These are phyloP conservation scores for Macrophomina phaseolina DNA, from an alignment of 2,329 filamentous ascomycete species.

Conservation along the genomic window DNA sequence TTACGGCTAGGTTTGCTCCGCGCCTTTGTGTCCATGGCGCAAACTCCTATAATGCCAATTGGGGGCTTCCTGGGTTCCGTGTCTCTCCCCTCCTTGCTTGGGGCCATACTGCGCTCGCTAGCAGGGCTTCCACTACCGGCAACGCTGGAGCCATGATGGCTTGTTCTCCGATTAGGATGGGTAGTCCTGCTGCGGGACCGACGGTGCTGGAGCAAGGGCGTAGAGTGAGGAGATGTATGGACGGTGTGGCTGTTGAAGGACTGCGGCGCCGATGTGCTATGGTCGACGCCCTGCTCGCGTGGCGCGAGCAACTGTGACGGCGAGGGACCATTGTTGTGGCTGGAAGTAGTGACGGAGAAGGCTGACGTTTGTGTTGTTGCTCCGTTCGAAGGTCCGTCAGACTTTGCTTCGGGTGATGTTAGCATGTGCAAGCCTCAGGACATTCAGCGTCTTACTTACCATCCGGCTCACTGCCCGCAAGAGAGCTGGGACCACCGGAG, in stretches of 20 bases:
- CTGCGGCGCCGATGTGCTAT: slow-evolving; percentile 15
- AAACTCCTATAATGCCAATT: slow-evolving; percentile 82
- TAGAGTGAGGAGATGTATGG: background rate
- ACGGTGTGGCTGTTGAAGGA: slow-evolving; percentile 4
- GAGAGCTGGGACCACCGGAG: slow-evolving; percentile 54
- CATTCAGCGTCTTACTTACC: slow-evolving; percentile 35
- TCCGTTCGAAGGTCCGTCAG: slow-evolving; percentile 35
- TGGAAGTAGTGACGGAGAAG: slow-evolving; percentile 51
- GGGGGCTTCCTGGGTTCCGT: slow-evolving; percentile 47
- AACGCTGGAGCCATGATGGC: slow-evolving; percentile 25
- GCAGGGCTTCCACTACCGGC: slow-evolving; percentile 80
- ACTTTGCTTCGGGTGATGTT: slow-evolving; percentile 34
- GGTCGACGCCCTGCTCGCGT: slow-evolving; percentile 35
- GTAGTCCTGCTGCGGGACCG: slow-evolving; percentile 50
- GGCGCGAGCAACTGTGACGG: slow-evolving; percentile 45
- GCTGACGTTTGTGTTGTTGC: slow-evolving; percentile 52
- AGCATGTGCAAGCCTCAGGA: slow-evolving; percentile 12
- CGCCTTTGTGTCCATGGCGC: slow-evolving; percentile 93
- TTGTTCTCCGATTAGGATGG: slow-evolving; percentile 66
- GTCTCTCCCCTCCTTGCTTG: slow-evolving; percentile 65
- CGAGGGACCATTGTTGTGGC: slow-evolving; percentile 50
- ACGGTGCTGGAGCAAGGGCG: slow-evolving; percentile 20
- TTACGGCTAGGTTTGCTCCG: slow-evolving; percentile 96
- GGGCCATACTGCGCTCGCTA: slow-evolving; percentile 72
- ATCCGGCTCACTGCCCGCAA: slow-evolving; percentile 53